Conservation (phyloP, 1,284 basidiomycete genomes). For the Cutaneotrichosporon mucoides region DNA sequence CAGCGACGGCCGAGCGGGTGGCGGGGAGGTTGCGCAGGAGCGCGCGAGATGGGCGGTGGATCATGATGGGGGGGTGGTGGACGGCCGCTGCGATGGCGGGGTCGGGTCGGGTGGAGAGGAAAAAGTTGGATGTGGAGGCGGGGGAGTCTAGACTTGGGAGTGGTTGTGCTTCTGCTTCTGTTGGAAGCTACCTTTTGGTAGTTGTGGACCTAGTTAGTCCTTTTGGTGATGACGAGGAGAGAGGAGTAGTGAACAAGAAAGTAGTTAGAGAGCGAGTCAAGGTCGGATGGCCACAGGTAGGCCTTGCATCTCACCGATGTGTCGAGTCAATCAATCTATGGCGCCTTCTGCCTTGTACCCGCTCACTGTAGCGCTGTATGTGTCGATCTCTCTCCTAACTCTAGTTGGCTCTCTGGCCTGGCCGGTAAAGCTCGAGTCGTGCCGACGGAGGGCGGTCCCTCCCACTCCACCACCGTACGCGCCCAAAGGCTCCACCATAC, state of each 20-base stretch:
- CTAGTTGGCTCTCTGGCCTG: background rate
- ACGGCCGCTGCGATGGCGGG: background rate
- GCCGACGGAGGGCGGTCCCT: background rate
- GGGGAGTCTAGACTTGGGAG: background rate
- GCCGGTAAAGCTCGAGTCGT: background rate
- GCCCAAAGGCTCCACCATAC: no score
- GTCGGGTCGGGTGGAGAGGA: background rate
- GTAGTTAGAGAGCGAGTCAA: background rate
- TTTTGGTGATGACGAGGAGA: background rate
- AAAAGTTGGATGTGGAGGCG: constrained; percentile 1
- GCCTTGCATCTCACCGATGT: no score
- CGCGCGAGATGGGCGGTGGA: constrained; percentile 15
- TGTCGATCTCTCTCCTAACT: no score
- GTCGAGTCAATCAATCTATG: background rate
- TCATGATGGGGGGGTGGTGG: constrained; percentile 6
- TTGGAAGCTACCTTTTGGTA: background rate
- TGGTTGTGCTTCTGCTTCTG: background rate
- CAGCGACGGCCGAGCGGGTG: constrained; percentile 17
- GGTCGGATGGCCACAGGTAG: no score
- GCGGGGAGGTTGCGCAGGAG: constrained; percentile 15
- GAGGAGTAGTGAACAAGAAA: background rate
- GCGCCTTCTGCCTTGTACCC: no score
- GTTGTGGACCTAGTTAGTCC: background rate
- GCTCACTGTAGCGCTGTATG: background rate
- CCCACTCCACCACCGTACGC: no score